Evolutionary conservation across 257 asterid genomes (phyloP).

Genomic region (Marsdenia floribunda): DNA sequence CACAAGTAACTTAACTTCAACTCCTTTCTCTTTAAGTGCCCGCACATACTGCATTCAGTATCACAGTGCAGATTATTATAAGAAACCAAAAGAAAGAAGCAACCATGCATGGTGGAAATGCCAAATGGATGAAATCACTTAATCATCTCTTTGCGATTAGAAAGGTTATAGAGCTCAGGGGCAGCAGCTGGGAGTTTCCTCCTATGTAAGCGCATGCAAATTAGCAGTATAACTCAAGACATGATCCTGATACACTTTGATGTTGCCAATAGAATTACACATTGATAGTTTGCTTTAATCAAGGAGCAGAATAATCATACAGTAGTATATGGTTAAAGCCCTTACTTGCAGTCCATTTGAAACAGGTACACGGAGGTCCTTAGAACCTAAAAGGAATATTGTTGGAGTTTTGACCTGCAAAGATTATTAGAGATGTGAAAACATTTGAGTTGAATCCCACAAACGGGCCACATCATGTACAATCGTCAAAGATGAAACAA

Average conservation of each 20-base stretch:
- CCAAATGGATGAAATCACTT: neutral
- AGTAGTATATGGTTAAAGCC: neutral
- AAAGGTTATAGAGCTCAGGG: neutral
- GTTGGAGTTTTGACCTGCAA: slow-evolving; percentile 87
- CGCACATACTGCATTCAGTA: slow-evolving; percentile 54
- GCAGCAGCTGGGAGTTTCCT: neutral
- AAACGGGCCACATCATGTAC: neutral
- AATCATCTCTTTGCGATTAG: neutral
- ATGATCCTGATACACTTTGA: too few relatives aligned
- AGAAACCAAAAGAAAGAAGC: neutral
- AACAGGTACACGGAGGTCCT: slow-evolving; percentile 89
- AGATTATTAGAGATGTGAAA: neutral
- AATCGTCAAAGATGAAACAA: neutral
- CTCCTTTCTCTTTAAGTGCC: slow-evolving; percentile 78
- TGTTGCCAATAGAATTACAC: too few relatives aligned
- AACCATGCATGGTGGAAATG: neutral
- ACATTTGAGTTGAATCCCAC: neutral
- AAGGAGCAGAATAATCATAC: neutral
- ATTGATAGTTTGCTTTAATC: too few relatives aligned
- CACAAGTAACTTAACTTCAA: slow-evolving; percentile 59
- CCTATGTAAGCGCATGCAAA: neutral
- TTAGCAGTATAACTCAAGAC: too few relatives aligned
- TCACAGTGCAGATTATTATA: neutral
- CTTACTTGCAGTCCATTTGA: slow-evolving; percentile 83
- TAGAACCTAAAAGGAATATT: slow-evolving; percentile 71